Percentiles rank a stretch among this genome's conserved stretches.
phyloP scores from a whole-genome alignment of 768 basidiomycete species.

The Suillus clintonianus region DNA sequence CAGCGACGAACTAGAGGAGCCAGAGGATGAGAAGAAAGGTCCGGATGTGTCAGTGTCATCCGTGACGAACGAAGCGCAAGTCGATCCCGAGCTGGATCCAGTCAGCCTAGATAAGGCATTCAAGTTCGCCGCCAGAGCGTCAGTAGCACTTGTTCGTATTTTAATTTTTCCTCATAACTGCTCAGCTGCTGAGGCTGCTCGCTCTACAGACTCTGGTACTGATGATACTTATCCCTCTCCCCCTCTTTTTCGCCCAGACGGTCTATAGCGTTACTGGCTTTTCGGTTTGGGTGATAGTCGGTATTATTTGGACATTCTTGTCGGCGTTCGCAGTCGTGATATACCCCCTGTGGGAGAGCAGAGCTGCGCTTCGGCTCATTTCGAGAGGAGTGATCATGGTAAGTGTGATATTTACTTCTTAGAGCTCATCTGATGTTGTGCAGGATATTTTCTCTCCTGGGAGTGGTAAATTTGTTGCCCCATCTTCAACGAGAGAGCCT shows the following conservation, averaged over 20 bases:
- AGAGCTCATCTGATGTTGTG: background rate
- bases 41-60: slow-evolving; percentile 31
- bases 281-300: slow-evolving; percentile 78
- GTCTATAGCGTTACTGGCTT: slow-evolving; percentile 66
- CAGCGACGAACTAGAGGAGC: slow-evolving; percentile 19
- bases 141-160: slow-evolving; percentile 57
- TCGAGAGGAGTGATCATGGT: slow-evolving; percentile 66
- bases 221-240: slow-evolving; percentile 78
- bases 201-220: slow-evolving; percentile 54
- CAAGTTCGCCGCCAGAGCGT: slow-evolving; percentile 77
- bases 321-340: slow-evolving; percentile 77
- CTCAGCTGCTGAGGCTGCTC: background rate
- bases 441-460: slow-evolving; percentile 45
- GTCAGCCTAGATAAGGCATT: slow-evolving; percentile 71
- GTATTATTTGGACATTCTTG: slow-evolving; percentile 82
- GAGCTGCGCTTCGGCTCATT: slow-evolving; percentile 64
- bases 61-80: slow-evolving; percentile 37
- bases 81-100: slow-evolving; percentile 64
- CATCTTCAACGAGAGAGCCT: background rate
- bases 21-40: slow-evolving; percentile 41
- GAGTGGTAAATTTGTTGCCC: slow-evolving; percentile 39
- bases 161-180: background rate
- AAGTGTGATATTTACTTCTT: background rate
- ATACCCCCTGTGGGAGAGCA: slow-evolving; percentile 86
- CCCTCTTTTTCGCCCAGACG: slow-evolving; percentile 81